Base-by-base conservation (phyloP, 176 grass and related monocot genomes). In the Calamus simplicifolius region DNA sequence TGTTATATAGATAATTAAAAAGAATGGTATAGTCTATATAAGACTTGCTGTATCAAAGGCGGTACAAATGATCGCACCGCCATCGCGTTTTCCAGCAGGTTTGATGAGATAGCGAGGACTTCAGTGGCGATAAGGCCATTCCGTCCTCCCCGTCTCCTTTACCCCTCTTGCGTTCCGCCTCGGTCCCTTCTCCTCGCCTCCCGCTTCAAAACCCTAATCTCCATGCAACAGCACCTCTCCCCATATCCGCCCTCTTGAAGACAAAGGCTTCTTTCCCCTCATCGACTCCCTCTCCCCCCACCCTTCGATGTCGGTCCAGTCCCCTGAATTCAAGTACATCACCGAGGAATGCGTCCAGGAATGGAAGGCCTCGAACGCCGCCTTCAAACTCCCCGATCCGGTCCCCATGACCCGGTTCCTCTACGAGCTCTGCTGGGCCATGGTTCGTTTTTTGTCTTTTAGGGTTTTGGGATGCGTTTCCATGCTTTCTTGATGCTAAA, bases 381-480 rank as follows among this genome's bases (percentile, higher is more conserved):
- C 75, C 67, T 85, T 75, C 79, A 81, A 79, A 50, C 18, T 83
- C 49, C 28, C 84, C 49, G 88, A 98, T 85, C 88, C 87, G 29
- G 93, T 98, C 50, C 87, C 87, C 49, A 85, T 98, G 87, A 30
- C 63, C 51, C 88, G 88, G 48, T 98, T 98, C 76, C 94, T 98
- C 79, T 98, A 83, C 77, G 94, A 98, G 68, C 79, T 98, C 56
- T 98, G 94, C 81, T 98, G 85, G 84, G 88, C 81, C n/a, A 78
- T 81, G 81, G 94, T 86, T 74, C 50, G 21, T 56, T 62, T 16
- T 48, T 14, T 53, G 51, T 16, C 27, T 65, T 29, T 52, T 21
- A 53, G 56, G 59, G 26, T 57, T 52, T 14, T 16, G 51, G 13
- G 27, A 54, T 71, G 66, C 27, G 10, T 51, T 28, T 18, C 18